Evolutionary conservation across 2,329 filamentous ascomycete species (phyloP).

Genomic region (Sporothrix pseudoabietina): DNA sequence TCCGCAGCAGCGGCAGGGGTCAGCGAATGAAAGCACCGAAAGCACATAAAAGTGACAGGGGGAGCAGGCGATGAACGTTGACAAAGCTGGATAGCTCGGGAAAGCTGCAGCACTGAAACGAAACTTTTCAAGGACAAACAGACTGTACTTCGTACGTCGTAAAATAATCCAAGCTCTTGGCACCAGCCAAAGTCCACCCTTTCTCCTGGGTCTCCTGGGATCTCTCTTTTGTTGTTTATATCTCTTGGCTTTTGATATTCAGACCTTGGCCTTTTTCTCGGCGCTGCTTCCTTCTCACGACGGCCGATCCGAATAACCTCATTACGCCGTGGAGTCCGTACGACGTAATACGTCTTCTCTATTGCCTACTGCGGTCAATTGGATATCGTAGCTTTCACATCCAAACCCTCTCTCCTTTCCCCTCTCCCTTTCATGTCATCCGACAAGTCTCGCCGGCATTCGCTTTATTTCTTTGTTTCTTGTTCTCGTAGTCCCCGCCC

Average conservation of each 20-base stretch:
- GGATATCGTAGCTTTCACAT: neutral
- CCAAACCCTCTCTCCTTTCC: neutral
- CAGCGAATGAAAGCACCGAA: neutral
- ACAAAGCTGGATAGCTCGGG: neutral
- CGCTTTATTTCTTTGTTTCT: neutral
- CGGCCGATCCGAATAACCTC: conserved; percentile 1
- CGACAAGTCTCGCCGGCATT: neutral
- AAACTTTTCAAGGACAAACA: neutral
- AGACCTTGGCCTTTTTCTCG: neutral
- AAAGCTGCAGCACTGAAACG: conserved; percentile 13
- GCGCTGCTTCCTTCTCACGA: neutral
- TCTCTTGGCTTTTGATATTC: conserved; percentile 5
- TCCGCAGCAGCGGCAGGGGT: conserved; percentile 12
- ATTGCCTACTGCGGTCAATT: neutral
- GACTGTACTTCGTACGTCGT: too few relatives aligned
- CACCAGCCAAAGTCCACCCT: neutral
- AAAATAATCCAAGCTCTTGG: conserved; percentile 13
- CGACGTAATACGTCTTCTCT: neutral
- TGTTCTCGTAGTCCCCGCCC: conserved; percentile 8
- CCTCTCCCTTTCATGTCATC: conserved; percentile 9
- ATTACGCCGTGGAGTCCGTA: too few relatives aligned
- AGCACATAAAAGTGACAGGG: neutral
- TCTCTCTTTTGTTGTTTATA: neutral
- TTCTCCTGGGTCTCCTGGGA: neutral
- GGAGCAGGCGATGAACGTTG: neutral